Evolutionary conservation across 2,329 filamentous ascomycete species (phyloP).

Genomic region (Dothiorella sarmentorum): DNA sequence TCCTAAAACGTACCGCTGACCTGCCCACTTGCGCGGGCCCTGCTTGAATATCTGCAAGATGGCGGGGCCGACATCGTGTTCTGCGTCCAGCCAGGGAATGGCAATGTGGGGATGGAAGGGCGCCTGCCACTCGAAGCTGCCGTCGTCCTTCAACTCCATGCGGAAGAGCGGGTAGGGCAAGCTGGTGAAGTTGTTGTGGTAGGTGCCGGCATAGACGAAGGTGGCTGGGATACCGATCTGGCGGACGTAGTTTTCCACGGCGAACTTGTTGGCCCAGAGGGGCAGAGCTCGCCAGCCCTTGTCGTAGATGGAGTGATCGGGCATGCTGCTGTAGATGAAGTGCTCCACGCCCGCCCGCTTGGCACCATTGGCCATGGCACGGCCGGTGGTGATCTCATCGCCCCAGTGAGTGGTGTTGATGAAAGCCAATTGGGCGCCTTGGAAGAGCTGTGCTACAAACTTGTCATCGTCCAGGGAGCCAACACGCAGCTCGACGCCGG

Average conservation of each 20-base stretch:
- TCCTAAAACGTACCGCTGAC: constrained; percentile 53
- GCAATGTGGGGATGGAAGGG: constrained; percentile 88
- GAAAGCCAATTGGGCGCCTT: constrained; percentile 82
- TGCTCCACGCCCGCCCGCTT: constrained; percentile 81
- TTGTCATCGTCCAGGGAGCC: constrained; percentile 67
- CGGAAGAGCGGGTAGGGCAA: constrained; percentile 90
- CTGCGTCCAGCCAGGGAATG: constrained; percentile 91
- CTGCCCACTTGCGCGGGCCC: constrained; percentile 78
- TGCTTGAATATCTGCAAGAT: constrained; percentile 95
- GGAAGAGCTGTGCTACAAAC: constrained; percentile 76
- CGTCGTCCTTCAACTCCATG: constrained; percentile 82
- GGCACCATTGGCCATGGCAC: constrained; percentile 82
- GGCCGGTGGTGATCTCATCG: constrained; percentile 86
- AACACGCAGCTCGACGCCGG: constrained; percentile 73
- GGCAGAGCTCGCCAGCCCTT: constrained; percentile 77
- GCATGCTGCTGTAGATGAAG: constrained; percentile 96
- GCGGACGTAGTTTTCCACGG: constrained; percentile 86
- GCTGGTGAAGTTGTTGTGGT: constrained; percentile 98
- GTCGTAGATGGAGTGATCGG: constrained; percentile 81
- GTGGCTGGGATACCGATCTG: constrained; percentile 80
- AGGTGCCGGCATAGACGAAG: constrained; percentile 94
- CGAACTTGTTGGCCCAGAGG: constrained; percentile 88
- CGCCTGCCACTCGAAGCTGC: constrained; percentile 87
- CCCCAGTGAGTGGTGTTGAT: constrained; percentile 98
- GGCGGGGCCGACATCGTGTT: constrained; percentile 91